A percentile compares a stretch with the other conserved stretches of the same genome.
Conservation (phyloP, 805 yeast genomes). For the Wickerhamomyces bisporus region DNA sequence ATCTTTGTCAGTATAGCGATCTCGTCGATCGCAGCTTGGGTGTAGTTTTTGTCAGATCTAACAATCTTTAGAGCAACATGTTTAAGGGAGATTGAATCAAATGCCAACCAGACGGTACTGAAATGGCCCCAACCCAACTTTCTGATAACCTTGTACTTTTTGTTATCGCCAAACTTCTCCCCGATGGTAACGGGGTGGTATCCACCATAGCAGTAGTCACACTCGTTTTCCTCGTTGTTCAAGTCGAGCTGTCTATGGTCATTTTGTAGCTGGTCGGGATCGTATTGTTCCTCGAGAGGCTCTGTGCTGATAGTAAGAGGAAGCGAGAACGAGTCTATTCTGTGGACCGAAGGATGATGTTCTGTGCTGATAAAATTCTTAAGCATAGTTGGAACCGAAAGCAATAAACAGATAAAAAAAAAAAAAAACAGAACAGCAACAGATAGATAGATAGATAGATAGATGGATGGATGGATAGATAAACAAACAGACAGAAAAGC, state of each 20-base stretch:
- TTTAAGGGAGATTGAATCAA: slow-evolving; percentile 28
- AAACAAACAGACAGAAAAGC: no score
- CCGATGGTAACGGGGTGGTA: slow-evolving; percentile 59
- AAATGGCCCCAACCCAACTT: slow-evolving; percentile 73
- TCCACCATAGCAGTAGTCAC: slow-evolving; percentile 56
- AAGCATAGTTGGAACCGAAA: no score
- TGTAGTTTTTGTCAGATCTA: slow-evolving; percentile 45
- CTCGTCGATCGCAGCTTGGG: slow-evolving; percentile 64
- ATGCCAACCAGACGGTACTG: slow-evolving; percentile 67
- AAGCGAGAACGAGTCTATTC: slow-evolving; percentile 11
- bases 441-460: no score
- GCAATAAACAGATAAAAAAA: no score
- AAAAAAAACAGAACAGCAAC: no score
- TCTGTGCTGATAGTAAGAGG: neutral
- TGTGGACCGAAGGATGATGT: slow-evolving; percentile 16
- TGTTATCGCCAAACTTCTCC: slow-evolving; percentile 43
- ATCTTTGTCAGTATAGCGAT: slow-evolving; percentile 40
- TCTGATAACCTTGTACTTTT: slow-evolving; percentile 43
- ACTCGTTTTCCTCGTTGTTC: slow-evolving; percentile 44
- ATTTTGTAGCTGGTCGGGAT: no score
- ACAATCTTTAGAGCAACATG: slow-evolving; percentile 64
- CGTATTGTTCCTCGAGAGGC: no score
- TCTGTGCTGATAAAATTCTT: slow-evolving; percentile 10
- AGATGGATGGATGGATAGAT: no score
- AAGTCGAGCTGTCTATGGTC: no score